Conservation (phyloP, 345 rosid species). For the Noccaea bulbosa region DNA sequence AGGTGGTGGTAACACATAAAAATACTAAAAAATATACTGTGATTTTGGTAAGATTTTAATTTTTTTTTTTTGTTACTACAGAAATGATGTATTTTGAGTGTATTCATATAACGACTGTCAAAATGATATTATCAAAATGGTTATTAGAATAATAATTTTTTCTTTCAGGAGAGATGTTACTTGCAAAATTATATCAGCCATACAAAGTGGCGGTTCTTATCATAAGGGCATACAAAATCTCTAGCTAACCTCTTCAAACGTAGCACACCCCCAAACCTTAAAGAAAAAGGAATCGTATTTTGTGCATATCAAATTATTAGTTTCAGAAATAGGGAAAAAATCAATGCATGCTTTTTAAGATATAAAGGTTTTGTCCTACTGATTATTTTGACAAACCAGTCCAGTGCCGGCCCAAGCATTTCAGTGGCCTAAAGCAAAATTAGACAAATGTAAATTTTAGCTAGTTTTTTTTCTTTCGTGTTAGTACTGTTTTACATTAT, state of each 20-base stretch:
- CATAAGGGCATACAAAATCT: slow-evolving; percentile 25
- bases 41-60: too few species aligned
- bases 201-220: slow-evolving; percentile 36
- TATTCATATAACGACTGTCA: neutral
- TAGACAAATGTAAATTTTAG: too few species aligned
- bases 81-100: neutral
- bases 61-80: too few species aligned
- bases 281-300: slow-evolving; percentile 1
- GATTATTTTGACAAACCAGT: slow-evolving; percentile 16
- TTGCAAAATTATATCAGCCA: slow-evolving; percentile 29
- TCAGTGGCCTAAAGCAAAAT: too few species aligned
- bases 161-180: neutral
- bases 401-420: too few species aligned
- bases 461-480: too few species aligned
- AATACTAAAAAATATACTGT: too few species aligned
- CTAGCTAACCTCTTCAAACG: slow-evolving; percentile 17
- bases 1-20: too few species aligned
- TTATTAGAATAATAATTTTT: neutral
- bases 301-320: slow-evolving; percentile 2
- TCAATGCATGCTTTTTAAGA: slow-evolving; percentile 9
- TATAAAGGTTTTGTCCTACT: slow-evolving; percentile 8
- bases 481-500: too few species aligned
- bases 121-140: neutral
- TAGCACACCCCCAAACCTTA: slow-evolving; percentile 4
- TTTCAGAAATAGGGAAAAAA: slow-evolving; percentile 24